A percentile compares a stretch with the other conserved stretches of the same genome.
Conservation (phyloP, 2,329 filamentous ascomycete genomes). For the Periglandula ipomoeae region DNA sequence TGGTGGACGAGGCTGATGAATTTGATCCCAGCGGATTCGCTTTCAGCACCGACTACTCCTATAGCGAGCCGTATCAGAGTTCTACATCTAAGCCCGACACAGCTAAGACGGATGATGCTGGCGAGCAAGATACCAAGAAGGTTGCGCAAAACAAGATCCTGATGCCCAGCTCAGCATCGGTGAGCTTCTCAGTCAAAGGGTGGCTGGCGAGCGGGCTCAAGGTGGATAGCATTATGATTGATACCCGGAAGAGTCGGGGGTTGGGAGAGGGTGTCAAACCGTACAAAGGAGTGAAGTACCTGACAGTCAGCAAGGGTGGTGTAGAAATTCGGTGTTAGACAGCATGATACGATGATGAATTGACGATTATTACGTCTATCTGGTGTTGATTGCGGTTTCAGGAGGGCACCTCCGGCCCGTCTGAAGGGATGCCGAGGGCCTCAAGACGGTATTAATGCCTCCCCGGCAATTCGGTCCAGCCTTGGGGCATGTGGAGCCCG, state of each 20-base stretch:
- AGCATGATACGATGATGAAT: not conserved
- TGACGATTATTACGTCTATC: not conserved
- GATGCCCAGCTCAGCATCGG: conserved; percentile 70
- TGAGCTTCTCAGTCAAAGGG: conserved; percentile 63
- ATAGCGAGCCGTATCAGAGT: conserved; percentile 49
- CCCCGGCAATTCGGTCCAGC: not conserved
- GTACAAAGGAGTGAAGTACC: conserved; percentile 96
- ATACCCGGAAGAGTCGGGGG: conserved; percentile 74
- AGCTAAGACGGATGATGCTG: conserved; percentile 21
- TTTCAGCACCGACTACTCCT: conserved; percentile 41
- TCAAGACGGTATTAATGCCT: not conserved
- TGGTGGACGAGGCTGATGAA: conserved; percentile 37
- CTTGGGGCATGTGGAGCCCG: not conserved
- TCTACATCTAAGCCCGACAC: conserved; percentile 25
- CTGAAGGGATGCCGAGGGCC: too few species aligned
- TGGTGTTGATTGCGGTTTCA: not conserved
- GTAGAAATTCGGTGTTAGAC: conserved; percentile 52
- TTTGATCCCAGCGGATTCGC: conserved; percentile 44
- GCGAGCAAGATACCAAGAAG: conserved; percentile 45
- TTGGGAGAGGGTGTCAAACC: conserved; percentile 83
- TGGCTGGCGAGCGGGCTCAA: conserved; percentile 60
- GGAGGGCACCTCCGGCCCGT: too few species aligned
- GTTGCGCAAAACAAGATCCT: conserved; percentile 62
- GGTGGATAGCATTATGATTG: conserved; percentile 57
- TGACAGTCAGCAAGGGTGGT: conserved; percentile 63